These are phyloP conservation scores for Diplodia intermedia DNA, from an alignment of 2,329 filamentous ascomycete species.

Conservation along the genomic window DNA sequence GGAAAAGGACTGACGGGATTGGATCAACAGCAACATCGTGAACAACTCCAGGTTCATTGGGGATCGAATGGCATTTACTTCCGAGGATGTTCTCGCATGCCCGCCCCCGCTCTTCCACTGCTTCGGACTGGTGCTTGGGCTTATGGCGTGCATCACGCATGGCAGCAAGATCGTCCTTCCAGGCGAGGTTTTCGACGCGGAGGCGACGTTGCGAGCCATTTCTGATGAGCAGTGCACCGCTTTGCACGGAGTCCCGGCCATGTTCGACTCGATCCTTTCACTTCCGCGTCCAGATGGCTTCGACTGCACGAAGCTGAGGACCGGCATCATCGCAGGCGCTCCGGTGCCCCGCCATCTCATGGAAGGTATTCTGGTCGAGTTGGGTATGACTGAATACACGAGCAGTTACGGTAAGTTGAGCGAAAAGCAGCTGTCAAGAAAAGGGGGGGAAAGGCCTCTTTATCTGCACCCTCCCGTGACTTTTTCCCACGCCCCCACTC, in stretches of 20 bases:
- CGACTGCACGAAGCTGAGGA: constrained; percentile 62
- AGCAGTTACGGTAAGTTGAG: constrained; percentile 47
- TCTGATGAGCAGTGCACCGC: constrained; percentile 64
- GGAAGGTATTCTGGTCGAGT: constrained; percentile 71
- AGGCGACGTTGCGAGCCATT: constrained; percentile 70
- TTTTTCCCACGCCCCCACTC: neutral
- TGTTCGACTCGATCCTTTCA: constrained; percentile 73
- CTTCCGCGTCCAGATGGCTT: constrained; percentile 57
- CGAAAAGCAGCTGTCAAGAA: neutral
- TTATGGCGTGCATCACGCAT: constrained; percentile 75
- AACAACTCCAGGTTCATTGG: constrained; percentile 58
- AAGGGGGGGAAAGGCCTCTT: neutral
- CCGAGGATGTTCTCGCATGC: constrained; percentile 75
- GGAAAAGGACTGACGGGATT: neutral
- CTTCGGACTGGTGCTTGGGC: constrained; percentile 79
- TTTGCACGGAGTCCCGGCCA: constrained; percentile 81
- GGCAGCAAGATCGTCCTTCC: constrained; percentile 80
- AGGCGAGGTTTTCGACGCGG: constrained; percentile 73
- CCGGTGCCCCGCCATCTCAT: constrained; percentile 78
- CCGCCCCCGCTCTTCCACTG: constrained; percentile 86
- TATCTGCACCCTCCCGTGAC: neutral
- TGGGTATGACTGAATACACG: constrained; percentile 77
- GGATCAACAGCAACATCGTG: constrained; percentile 44
- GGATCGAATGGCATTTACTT: constrained; percentile 71
- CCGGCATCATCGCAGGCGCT: constrained; percentile 79